A percentile compares a stretch with the other conserved stretches of the same genome.
These are phyloP conservation scores for Delonix regia DNA, from an alignment of 306 rosid genomes.

Conservation along the genomic window DNA sequence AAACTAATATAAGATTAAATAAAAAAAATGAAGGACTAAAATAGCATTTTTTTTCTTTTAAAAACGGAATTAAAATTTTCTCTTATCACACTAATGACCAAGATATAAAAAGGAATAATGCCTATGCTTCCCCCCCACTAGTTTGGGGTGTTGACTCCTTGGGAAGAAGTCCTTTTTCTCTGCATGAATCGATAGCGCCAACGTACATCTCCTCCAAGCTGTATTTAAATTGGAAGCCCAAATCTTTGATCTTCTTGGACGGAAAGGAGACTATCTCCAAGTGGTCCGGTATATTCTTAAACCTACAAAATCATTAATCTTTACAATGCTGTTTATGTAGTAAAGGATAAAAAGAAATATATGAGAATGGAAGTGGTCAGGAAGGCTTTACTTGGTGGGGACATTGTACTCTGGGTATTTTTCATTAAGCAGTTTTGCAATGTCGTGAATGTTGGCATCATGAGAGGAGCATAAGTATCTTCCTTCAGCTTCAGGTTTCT, in stretches of 20 bases:
- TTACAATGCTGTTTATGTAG: background rate
- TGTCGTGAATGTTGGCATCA: conserved; percentile 64
- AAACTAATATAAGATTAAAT: too few relatives aligned
- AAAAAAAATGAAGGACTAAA: too few relatives aligned
- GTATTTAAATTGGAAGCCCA: conserved; percentile 73
- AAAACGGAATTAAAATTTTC: too few relatives aligned
- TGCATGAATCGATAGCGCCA: conserved; percentile 66
- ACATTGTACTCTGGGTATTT: conserved; percentile 64
- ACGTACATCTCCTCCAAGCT: conserved; percentile 70
- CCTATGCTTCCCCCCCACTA: too few relatives aligned
- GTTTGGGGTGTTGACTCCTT: too few relatives aligned
- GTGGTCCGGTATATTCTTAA: conserved; percentile 63
- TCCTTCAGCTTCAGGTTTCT: conserved; percentile 67
- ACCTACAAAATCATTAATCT: conserved; percentile 42
- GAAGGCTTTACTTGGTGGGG: conserved; percentile 59
- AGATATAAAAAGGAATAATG: too few relatives aligned
- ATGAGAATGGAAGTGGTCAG: background rate
- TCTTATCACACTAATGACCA: too few relatives aligned
- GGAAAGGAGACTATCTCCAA: conserved; percentile 56
- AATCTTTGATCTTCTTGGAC: conserved; percentile 64
- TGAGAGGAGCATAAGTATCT: conserved; percentile 64
- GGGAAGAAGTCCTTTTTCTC: conserved; percentile 63
- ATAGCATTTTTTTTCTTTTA: too few relatives aligned
- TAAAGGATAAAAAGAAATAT: background rate
- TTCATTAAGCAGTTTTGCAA: conserved; percentile 55